phyloP scores from a whole-genome alignment of 805 yeast genomes.

The Debaryomyces castellii region DNA sequence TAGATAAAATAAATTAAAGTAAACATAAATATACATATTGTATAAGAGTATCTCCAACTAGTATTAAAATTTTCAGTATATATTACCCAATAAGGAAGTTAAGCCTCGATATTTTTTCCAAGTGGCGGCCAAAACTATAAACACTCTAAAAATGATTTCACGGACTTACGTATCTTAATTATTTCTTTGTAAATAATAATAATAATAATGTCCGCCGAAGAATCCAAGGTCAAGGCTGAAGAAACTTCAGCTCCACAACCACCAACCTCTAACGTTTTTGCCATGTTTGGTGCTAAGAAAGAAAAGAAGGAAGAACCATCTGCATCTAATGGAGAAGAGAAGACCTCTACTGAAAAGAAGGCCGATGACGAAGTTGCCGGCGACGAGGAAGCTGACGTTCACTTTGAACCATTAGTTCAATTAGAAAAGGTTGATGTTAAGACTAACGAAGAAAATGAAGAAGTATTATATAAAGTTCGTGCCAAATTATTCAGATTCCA shows the following conservation, averaged over 20 bases:
- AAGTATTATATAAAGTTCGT: constrained; percentile 62
- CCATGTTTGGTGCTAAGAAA: constrained; percentile 93
- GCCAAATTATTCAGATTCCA: constrained; percentile 93
- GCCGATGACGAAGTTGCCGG: constrained; percentile 54
- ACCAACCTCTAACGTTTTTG: constrained; percentile 81
- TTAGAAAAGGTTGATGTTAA: constrained; percentile 95
- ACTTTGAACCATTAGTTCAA: constrained; percentile 94
- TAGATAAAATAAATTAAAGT: not conserved
- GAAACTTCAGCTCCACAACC: constrained; percentile 47
- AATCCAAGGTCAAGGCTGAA: constrained; percentile 27
- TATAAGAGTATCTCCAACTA: no score
- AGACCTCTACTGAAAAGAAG: constrained; percentile 24
- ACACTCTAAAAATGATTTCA: not conserved
- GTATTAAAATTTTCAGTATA: no score
- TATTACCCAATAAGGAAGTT: constrained; percentile 10
- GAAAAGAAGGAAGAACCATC: constrained; percentile 49
- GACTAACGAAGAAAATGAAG: constrained; percentile 53
- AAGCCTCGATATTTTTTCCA: not conserved
- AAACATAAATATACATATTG: not conserved
- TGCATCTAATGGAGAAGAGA: constrained; percentile 23
- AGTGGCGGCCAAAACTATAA: constrained; percentile 1
- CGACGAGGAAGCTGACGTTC: constrained; percentile 76
- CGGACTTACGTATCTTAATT: not conserved
- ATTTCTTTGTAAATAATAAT: not conserved
- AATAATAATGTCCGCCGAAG: constrained; percentile 28